Evolutionary conservation across 345 rosid species (phyloP), one percentile per base, ranked within the genome.

Genomic region (Adansonia digitata): DNA sequence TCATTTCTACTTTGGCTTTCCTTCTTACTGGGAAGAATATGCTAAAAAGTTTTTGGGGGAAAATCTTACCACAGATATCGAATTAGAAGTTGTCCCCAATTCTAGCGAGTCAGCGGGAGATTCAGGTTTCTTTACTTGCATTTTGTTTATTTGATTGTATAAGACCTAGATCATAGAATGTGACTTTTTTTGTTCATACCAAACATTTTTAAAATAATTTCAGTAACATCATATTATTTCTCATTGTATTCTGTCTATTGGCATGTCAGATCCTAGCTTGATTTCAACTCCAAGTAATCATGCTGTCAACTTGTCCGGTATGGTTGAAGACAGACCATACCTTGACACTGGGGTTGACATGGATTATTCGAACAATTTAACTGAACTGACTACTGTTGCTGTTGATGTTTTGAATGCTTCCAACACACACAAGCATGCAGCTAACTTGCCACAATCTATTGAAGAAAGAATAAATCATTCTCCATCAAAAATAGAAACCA

Each of bases 1-100:
- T 59, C 83, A 88, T 65, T 92, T 95, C 81, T 48, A 82, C 74
- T 77, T 90, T 76, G 99, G 98, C 4, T 95, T 95, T 85, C 98
- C 98, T 82, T 82, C 80, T 72, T 9, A 75, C 73, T 90, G 98
- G 99, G 90, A 93, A 80, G 83, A 71, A 63, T 73, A 34, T 61
- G 86, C 78, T 75, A 76, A 77, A 75, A 71, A 72, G 22, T 84
- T 71, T 77, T 78, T 84, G 13, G 45, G 48, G 72, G 77, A 80
- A 77, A 75, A 46, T 42, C 61, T 61, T 35, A 60, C 9, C 3
- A n/a, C 61, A 60, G 84, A 11, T 10, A 26, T 37, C 57, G 74
- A 63, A 61, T 5, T 20, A 43, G 63, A 42, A 11, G 45, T 74
- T 5, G 12, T 57, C 51, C 17, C 71, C 66, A 68, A 53, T 69